Percentiles rank a stretch among this genome's conserved stretches.
Conservation (phyloP, 768 basidiomycete genomes). For the Phlegmacium glaucopus region DNA sequence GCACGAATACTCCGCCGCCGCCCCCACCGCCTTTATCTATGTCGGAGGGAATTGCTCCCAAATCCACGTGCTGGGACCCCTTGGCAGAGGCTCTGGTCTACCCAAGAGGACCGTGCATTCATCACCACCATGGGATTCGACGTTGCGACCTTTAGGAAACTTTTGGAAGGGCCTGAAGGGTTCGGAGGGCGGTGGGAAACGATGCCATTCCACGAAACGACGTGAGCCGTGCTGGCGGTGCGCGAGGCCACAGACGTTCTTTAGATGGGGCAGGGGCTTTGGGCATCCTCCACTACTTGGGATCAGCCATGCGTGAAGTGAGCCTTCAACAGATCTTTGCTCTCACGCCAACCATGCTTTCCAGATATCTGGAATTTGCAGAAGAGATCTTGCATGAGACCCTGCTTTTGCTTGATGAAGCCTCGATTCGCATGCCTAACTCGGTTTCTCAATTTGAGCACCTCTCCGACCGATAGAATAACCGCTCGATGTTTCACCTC, state of each 20-base stretch:
- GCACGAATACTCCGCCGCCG: not conserved
- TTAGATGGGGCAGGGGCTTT: conserved; percentile 40
- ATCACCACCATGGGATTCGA: conserved; percentile 41
- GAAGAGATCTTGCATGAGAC: conserved; percentile 7
- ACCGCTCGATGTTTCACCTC: too few relatives aligned
- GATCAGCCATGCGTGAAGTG: conserved; percentile 37
- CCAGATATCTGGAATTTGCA: conserved; percentile 33
- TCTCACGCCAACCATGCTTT: conserved; percentile 32
- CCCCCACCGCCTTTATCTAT: conserved; percentile 20
- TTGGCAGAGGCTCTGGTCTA: conserved; percentile 27
- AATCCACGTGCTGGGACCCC: conserved; percentile 27
- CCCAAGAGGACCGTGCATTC: conserved; percentile 28
- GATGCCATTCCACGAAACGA: conserved; percentile 27
- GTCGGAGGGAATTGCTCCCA: conserved; percentile 23
- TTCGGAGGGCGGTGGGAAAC: conserved; percentile 26
- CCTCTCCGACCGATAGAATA: not conserved
- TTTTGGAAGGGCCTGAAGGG: conserved; percentile 23
- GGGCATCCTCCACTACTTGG: conserved; percentile 36
- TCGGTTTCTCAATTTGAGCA: not conserved
- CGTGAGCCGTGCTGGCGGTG: conserved; percentile 7
- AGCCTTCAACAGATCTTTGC: conserved; percentile 42
- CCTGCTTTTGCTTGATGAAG: not conserved
- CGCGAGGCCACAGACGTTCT: conserved; percentile 25
- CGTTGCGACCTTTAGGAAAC: conserved; percentile 28
- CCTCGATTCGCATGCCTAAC: not conserved